Conservation (phyloP, 225 moss, liverwort and hornwort genomes). For the Physcomitrium patens region DNA sequence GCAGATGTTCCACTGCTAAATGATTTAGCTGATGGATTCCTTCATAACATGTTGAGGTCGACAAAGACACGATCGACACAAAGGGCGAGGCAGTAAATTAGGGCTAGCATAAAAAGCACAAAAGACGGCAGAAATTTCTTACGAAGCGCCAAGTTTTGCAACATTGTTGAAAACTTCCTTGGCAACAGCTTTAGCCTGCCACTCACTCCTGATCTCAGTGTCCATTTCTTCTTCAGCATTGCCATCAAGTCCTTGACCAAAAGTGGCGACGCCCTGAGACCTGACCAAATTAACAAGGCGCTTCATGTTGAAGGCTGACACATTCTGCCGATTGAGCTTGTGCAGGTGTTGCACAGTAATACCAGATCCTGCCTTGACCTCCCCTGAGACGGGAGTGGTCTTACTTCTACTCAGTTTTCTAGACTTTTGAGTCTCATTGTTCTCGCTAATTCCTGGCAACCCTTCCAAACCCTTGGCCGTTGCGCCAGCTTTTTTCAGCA, state of each 20-base stretch:
- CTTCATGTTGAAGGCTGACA: slow-evolving; percentile 99
- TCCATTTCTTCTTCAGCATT: slow-evolving; percentile 54
- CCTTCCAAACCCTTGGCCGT: slow-evolving; percentile 65
- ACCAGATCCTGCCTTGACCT: slow-evolving; percentile 54
- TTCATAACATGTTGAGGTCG: not conserved
- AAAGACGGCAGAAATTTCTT: slow-evolving; percentile 15
- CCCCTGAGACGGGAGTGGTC: slow-evolving; percentile 27
- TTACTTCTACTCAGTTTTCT: slow-evolving; percentile 36
- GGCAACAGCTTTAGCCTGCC: slow-evolving; percentile 91
- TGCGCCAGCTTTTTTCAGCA: slow-evolving; percentile 75
- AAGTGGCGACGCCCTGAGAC: slow-evolving; percentile 65
- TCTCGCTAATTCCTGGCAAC: slow-evolving; percentile 49
- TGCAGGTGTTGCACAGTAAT: slow-evolving; percentile 64
- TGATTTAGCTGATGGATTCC: not conserved
- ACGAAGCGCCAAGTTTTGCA: slow-evolving; percentile 68
- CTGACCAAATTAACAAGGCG: slow-evolving; percentile 76
- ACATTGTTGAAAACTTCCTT: slow-evolving; percentile 90
- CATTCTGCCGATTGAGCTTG: slow-evolving; percentile 74
- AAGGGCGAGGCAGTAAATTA: not conserved
- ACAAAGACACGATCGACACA: not conserved
- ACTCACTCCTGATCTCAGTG: slow-evolving; percentile 90
- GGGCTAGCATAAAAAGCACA: not conserved
- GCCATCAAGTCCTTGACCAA: slow-evolving; percentile 77
- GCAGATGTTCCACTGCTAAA: not conserved
- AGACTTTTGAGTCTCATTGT: slow-evolving; percentile 27